These are phyloP conservation scores for Ustulina deusta DNA, from an alignment of 2,329 filamentous ascomycete species.

Conservation along the genomic window DNA sequence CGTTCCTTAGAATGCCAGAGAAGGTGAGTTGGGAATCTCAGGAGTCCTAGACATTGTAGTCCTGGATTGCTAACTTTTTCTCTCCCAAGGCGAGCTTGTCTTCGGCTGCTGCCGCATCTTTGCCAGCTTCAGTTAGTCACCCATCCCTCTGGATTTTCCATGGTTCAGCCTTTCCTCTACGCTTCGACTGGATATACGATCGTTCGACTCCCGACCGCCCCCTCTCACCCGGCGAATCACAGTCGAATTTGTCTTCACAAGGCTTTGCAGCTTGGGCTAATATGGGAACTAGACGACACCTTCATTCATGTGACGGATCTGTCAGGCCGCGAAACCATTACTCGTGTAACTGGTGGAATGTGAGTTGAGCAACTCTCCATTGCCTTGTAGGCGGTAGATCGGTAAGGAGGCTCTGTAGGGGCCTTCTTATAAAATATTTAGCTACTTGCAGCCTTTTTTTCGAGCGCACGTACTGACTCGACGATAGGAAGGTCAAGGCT, in stretches of 20 bases:
- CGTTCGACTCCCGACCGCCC: background rate
- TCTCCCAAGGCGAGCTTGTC: slow-evolving; percentile 85
- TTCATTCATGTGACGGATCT: slow-evolving; percentile 99
- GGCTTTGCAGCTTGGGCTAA: slow-evolving; percentile 16
- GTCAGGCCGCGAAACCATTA: slow-evolving; percentile 96
- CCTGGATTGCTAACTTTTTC: slow-evolving; percentile 42
- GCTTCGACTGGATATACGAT: slow-evolving; percentile 9
- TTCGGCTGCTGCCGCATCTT: slow-evolving; percentile 99
- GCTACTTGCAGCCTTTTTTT: background rate
- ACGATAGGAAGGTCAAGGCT: slow-evolving; percentile 93
- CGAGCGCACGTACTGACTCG: slow-evolving; percentile 14
- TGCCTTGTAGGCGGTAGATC: background rate
- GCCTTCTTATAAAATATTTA: background rate
- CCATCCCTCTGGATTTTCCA: slow-evolving; percentile 6
- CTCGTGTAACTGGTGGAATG: slow-evolving; percentile 99
- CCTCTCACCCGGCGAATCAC: background rate
- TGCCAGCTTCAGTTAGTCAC: slow-evolving; percentile 77
- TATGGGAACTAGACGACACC: slow-evolving; percentile 69
- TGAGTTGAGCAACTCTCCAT: slow-evolving; percentile 23
- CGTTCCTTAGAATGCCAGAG: slow-evolving; percentile 77
- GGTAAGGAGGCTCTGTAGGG: background rate
- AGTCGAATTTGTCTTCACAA: background rate
- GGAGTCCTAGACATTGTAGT: background rate
- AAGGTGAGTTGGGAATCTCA: slow-evolving; percentile 72
- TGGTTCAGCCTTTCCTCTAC: slow-evolving; percentile 2